phyloP scores from a whole-genome alignment of 225 moss, liverwort and hornwort species.

The Polytrichum formosum region DNA sequence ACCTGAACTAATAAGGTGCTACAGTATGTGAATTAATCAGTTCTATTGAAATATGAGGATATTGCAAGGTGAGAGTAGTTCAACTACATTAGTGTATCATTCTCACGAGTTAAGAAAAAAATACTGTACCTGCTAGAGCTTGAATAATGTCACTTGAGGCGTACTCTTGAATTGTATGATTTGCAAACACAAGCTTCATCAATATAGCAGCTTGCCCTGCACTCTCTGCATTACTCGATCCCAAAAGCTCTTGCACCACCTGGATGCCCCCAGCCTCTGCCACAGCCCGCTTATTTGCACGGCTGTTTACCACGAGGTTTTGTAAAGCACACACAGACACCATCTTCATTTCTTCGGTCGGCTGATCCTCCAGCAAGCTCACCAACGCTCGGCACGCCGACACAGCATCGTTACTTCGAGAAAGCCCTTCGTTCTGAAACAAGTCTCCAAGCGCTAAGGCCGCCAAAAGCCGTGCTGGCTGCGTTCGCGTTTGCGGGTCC shows the following conservation, averaged over 20 bases:
- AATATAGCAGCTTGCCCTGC: conserved; percentile 85
- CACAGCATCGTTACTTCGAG: conserved; percentile 84
- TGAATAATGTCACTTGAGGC: conserved; percentile 88
- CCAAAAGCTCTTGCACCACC: conserved; percentile 90
- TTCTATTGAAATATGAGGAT: too few relatives aligned
- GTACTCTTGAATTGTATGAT: conserved; percentile 96
- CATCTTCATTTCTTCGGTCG: conserved; percentile 99
- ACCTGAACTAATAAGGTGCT: background rate
- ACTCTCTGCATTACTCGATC: conserved; percentile 78
- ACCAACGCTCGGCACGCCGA: conserved; percentile 95
- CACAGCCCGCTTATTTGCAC: conserved; percentile 97
- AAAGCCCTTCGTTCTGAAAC: conserved; percentile 86
- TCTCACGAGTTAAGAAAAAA: background rate
- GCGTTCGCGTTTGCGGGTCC: conserved; percentile 86
- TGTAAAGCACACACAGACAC: conserved; percentile 92
- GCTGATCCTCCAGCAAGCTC: conserved; percentile 96
- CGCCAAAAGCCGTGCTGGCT: conserved; percentile 80
- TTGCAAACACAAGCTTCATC: conserved; percentile 86
- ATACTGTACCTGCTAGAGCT: conserved; percentile 75
- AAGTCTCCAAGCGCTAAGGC: conserved; percentile 93
- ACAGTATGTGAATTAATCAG: background rate
- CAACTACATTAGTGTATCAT: too few relatives aligned
- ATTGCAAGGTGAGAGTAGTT: too few relatives aligned
- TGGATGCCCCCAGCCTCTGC: conserved; percentile 99
- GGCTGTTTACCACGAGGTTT: conserved; percentile 93